Base-by-base conservation (phyloP, 495 filamentous ascomycete genomes). In the Lentithecium fluviatile region DNA sequence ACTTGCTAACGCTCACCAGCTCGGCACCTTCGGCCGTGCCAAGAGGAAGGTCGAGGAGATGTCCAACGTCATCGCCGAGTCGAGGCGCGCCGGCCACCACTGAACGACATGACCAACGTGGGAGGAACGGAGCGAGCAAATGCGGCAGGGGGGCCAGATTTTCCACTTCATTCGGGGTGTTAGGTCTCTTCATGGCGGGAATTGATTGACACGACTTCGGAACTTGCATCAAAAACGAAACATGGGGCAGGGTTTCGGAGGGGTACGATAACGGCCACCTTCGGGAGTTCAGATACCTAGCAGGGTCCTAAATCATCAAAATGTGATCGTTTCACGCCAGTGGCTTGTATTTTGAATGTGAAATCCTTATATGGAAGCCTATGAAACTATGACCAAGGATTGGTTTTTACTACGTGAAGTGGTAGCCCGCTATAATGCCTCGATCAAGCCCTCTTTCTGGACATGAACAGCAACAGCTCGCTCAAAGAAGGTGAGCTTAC, bases 41-140 rank as follows among this genome's bases (percentile, higher is more conserved):
- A 98, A 98, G 93, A 83, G 83, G 73, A 97, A 97, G 91, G 94
- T 97, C 65, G 94, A 98, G 75, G 91, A 96, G 81, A 89, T 98
- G 80, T 88, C 90, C 80, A 85, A 88, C 71, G 88, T 97, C 76
- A 97, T 97, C 78, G 92, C 91, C 69, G 94, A 98, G 84, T 86
- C 90, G 68, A 89, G 94, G 73, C 83, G 94, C 71, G 79, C 83
- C 21, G 85, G 79, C 79, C 89, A 92, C 83, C 91, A 89, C 84
- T 32, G 46, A 54, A 17, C 17, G 6, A 24, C n/a, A 19, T 43
- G 37, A 21, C 32, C 32, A 58, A 43, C 34, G 52, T 47, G 46
- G 58, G 45, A 8, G 24, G 40, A 20, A 20, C 21, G n/a, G 48
- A 37, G 50, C 36, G 46, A 12, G 36, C 19, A 19, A 24, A 38